Base-by-base conservation (phyloP, 2,329 filamentous ascomycete genomes). In the Myriosclerotinia duriaeana region DNA sequence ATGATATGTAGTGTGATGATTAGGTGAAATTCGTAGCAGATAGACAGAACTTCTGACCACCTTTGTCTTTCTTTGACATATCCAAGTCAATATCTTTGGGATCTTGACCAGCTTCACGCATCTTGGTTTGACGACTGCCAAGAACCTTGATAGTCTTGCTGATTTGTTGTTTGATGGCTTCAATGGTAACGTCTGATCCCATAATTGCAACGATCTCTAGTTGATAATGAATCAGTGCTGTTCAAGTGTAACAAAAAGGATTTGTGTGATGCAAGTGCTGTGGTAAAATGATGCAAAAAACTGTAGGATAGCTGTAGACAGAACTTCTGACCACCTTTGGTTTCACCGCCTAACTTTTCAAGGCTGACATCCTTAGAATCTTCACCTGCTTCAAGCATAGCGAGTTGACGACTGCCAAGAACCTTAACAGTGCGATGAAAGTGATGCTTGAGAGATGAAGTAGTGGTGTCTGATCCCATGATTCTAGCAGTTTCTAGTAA, bases 381-480 rank as follows among this genome's bases (percentile, higher is more conserved):
- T 71, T 84, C 79, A 42, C 81, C 82, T 0, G 75, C 75, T n/a
- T 76, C 77, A 17, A 80, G 79, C 6, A 82, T 80, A 2, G 77
- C 72, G 52, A 80, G 77, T 50, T 87, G 80, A 1, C 75, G 76
- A 46, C 83, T 80, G 55, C 81, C 84, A 30, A 85, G 79, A 44
- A 79, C 79, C 74, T 84, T 86, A 76, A 87, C 44, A 53, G 15
- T 69, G 53, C 64, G 70, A 15, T 42, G 56, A 60, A 72, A 69
- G 36, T 74, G 72, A 53, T 70, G 70, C 42, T 54, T 66, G 11
- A 74, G 50, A 20, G 67, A 71, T 40, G 70, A 65, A 1, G 62
- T 40, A 20, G 71, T 74, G 9, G 63, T 63, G 64, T 74, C 73
- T 22, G 64, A 68, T n/a, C 72, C 72, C 66, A 75, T 70, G 36